phyloP scores from a whole-genome alignment of 352 stramenopile species.

The Phytophthora multivora region DNA sequence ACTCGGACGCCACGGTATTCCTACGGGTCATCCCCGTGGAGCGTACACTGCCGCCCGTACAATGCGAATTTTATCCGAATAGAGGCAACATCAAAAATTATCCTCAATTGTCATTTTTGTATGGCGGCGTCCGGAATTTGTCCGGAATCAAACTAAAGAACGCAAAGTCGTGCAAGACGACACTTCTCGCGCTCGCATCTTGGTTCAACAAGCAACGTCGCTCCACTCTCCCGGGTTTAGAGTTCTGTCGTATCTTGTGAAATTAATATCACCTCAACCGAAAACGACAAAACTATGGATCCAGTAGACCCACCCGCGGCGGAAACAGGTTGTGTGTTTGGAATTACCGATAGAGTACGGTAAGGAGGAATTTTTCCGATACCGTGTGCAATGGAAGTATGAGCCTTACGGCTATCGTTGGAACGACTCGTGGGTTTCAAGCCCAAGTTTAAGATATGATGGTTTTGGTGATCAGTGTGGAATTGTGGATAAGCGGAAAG shows the following conservation, averaged over 20 bases:
- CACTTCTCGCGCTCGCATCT: too few relatives aligned
- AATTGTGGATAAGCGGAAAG: not conserved
- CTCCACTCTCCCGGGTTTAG: too few relatives aligned
- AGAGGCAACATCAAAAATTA: too few relatives aligned
- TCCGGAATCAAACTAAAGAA: too few relatives aligned
- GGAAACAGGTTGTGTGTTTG: conserved; percentile 7
- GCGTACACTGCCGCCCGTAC: conserved; percentile 79
- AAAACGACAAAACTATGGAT: not conserved
- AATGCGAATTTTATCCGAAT: too few relatives aligned
- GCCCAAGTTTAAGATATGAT: not conserved
- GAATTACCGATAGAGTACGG: not conserved
- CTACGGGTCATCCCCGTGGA: conserved; percentile 64
- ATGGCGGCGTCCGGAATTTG: too few relatives aligned
- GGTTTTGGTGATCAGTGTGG: not conserved
- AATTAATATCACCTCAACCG: not conserved
- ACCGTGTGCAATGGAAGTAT: not conserved
- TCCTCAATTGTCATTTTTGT: too few relatives aligned
- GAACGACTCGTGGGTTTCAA: not conserved
- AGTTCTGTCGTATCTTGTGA: too few relatives aligned
- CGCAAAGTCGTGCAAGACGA: too few relatives aligned
- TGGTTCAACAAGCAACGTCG: too few relatives aligned
- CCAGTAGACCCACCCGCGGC: not conserved
- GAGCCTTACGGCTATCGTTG: not conserved
- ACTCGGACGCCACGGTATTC: conserved; percentile 69
- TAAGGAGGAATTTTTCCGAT: not conserved